Evolutionary conservation across 2,329 filamentous ascomycete species (phyloP), one percentile per base, ranked within the genome.

Genomic region (Monilinia fructigena): DNA sequence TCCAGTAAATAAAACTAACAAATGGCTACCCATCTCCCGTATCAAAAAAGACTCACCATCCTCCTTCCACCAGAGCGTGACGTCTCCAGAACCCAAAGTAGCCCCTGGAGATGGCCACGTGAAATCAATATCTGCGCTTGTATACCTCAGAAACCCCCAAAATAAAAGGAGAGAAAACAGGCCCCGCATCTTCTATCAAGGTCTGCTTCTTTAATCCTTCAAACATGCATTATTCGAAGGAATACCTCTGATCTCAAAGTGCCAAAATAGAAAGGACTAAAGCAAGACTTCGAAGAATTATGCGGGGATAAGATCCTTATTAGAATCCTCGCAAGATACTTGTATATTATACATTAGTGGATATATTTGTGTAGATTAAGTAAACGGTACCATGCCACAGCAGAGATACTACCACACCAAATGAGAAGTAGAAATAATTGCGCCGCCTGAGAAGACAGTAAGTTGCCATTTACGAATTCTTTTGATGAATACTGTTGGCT

Each of bases 1-100:
- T 26, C 65, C 65, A 4, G 65, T 63, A 48, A 55, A 63, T 6
- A 66, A 55, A 42, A 55, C 56, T 28, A 66, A 63, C 50, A 66
- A 45, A 55, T 63, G 31, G n/a, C 38, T 63, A 50, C 16, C n/a
- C 40, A 55, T 63, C 23, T 63, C 42, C 28, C 35, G 35, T 31
- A 66, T 55, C 59, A 66, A 63, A 42, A 63, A 38, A 2, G n/a
- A 50, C 55, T 56, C 52, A 11, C 65, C 58, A 52, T 56, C 42
- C 47, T 66, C 65, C 28, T 55, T 56, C 65, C 58, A 66, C 56
- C 58, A 66, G 4, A 66, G 7, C 40, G 48, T 55, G 8, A 66
- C 52, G 28, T 62, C 50, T 20, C 65, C 65, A 7, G 58, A 63
- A 20, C 42, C 50, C 31, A 66, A 23, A 4, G 47, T 11, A 14